phyloP scores from a whole-genome alignment of 371 early-diverging fungal genomes.

The Entomophthora muscae region DNA sequence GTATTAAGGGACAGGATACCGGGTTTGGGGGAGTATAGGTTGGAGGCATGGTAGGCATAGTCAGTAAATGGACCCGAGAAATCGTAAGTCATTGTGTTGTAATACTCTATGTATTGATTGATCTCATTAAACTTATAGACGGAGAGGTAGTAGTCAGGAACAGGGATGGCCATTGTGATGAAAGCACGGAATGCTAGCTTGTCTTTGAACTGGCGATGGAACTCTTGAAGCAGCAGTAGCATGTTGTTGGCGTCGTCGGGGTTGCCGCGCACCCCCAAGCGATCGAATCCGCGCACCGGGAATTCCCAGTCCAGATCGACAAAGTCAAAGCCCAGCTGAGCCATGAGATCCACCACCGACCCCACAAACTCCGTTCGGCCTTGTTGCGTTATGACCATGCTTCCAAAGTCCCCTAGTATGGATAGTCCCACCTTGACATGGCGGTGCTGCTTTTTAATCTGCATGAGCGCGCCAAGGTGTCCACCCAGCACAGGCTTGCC shows the following conservation, averaged over 20 bases:
- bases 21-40: not conserved
- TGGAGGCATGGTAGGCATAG: slow-evolving; percentile 3
- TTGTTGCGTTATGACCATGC: not conserved
- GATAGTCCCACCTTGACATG: slow-evolving; percentile 4
- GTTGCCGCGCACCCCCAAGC: slow-evolving; percentile 2
- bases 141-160: not conserved
- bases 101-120: not conserved
- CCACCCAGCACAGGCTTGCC: not conserved
- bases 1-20: not conserved
- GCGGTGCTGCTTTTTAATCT: slow-evolving; percentile 4
- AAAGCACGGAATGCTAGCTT: slow-evolving; percentile 1
- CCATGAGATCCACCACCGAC: not conserved
- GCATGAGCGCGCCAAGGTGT: slow-evolving; percentile 1
- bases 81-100: slow-evolving; percentile 9
- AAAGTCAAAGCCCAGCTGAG: slow-evolving; percentile 8
- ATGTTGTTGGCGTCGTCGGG: slow-evolving; percentile 5
- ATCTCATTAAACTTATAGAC: not conserved
- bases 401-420: slow-evolving; percentile 7
- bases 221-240: slow-evolving; percentile 1
- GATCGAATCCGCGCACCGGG: slow-evolving; percentile 1
- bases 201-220: not conserved
- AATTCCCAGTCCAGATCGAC: slow-evolving; percentile 9
- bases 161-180: slow-evolving; percentile 1
- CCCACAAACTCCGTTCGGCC: not conserved
- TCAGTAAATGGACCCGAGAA: not conserved